A percentile compares a stretch with the other conserved stretches of the same genome.
Evolutionary conservation across 345 rosid species (phyloP).

Genomic region (Salix arbutifolia): DNA sequence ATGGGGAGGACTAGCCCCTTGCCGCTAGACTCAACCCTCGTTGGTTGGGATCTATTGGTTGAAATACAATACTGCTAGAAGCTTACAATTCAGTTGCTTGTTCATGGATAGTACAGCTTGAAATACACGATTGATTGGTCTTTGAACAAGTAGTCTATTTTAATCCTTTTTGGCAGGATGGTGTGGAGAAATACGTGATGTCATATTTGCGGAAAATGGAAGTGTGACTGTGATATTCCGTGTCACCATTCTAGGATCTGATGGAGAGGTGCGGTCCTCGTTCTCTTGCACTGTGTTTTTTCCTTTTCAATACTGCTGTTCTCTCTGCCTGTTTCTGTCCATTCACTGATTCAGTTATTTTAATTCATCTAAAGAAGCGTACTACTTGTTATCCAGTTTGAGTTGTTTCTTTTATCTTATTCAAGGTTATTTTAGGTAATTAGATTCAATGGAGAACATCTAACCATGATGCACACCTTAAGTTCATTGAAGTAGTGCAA

Average conservation of each 20-base stretch:
- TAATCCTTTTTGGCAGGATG: constrained; percentile 50
- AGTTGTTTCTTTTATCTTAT: too few relatives aligned
- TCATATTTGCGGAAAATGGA: constrained; percentile 82
- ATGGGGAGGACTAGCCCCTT: too few relatives aligned
- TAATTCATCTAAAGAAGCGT: background rate
- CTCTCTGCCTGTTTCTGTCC: background rate
- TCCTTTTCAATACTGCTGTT: background rate
- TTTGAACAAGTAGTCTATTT: background rate
- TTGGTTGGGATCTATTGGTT: background rate
- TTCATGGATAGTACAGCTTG: background rate
- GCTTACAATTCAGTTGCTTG: background rate
- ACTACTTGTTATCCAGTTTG: background rate
- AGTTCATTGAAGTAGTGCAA: background rate
- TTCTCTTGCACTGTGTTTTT: background rate
- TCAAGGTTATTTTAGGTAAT: background rate
- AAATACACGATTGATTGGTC: background rate
- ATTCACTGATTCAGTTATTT: background rate
- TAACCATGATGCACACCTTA: background rate
- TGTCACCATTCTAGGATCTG: constrained; percentile 88
- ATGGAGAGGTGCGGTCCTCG: constrained; percentile 70
- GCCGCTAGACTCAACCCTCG: too few relatives aligned
- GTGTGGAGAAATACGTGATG: constrained; percentile 98
- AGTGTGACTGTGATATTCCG: constrained; percentile 90
- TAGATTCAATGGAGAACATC: background rate
- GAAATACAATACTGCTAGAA: background rate